These are phyloP conservation scores for Hemisphaericaspora subhashii DNA, from an alignment of 1,139 yeast genomes.

Conservation along the genomic window DNA sequence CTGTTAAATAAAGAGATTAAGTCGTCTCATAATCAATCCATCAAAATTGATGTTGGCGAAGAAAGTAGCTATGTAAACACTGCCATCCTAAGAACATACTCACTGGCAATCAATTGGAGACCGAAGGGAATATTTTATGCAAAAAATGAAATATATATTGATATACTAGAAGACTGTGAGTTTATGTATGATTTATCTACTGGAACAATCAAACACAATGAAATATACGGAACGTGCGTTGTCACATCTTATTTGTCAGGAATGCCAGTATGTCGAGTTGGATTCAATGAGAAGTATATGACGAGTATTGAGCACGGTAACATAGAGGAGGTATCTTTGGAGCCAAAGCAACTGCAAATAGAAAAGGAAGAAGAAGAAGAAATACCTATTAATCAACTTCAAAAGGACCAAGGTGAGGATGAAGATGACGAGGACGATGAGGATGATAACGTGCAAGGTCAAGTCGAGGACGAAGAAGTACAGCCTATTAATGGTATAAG, in stretches of 20 bases:
- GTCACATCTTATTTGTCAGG: slow-evolving; percentile 47
- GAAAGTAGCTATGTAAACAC: slow-evolving; percentile 49
- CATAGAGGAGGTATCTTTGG: too few species aligned
- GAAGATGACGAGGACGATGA: slow-evolving; percentile 19
- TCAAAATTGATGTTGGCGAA: slow-evolving; percentile 30
- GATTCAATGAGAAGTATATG: slow-evolving; percentile 41
- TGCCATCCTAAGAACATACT: slow-evolving; percentile 49
- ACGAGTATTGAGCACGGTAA: slow-evolving; percentile 29
- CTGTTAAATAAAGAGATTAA: slow-evolving; percentile 24
- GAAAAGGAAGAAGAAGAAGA: slow-evolving; percentile 13
- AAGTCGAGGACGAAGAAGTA: slow-evolving; percentile 5
- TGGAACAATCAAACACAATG: slow-evolving; percentile 31
- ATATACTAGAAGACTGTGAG: slow-evolving; percentile 42
- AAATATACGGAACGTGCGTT: slow-evolving; percentile 36
- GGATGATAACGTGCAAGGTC: slow-evolving; percentile 5
- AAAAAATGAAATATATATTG: slow-evolving; percentile 48
- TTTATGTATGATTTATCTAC: slow-evolving; percentile 38
- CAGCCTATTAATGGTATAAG: not conserved
- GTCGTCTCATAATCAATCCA: slow-evolving; percentile 45
- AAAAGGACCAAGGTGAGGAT: slow-evolving; percentile 16
- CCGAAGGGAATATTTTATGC: slow-evolving; percentile 50
- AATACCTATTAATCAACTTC: slow-evolving; percentile 21
- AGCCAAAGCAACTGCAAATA: too few species aligned
- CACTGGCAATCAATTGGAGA: slow-evolving; percentile 48
- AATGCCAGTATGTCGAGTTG: slow-evolving; percentile 46